phyloP scores from a whole-genome alignment of 2,329 filamentous ascomycete species.

The Phoma herbarum region DNA sequence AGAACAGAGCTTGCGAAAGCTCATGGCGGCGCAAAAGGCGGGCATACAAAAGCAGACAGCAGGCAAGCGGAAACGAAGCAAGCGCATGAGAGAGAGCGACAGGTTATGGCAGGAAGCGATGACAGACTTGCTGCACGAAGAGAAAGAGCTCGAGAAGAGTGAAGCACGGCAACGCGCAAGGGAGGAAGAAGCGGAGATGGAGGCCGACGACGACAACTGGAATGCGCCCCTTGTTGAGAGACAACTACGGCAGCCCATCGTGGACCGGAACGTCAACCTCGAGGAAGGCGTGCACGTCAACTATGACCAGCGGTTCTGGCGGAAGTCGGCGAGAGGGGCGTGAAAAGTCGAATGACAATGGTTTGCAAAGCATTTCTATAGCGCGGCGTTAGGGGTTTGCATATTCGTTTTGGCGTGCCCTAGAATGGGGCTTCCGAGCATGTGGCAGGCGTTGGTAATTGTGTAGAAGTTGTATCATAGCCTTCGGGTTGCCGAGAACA shows the following conservation, averaged over 20 bases:
- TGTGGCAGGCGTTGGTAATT: slow-evolving; percentile 33
- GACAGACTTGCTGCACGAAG: slow-evolving; percentile 57
- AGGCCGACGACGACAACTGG: slow-evolving; percentile 36
- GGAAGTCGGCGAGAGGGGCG: slow-evolving; percentile 53
- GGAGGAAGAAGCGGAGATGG: slow-evolving; percentile 22
- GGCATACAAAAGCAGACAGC: slow-evolving; percentile 52
- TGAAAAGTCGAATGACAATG: slow-evolving; percentile 14
- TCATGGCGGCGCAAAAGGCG: slow-evolving; percentile 60
- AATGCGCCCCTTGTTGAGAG: slow-evolving; percentile 29
- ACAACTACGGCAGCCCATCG: slow-evolving; percentile 43
- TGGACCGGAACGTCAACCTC: slow-evolving; percentile 40
- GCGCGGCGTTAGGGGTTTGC: slow-evolving; percentile 53
- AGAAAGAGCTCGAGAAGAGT: slow-evolving; percentile 43
- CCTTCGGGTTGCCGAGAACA: slow-evolving; percentile 11
- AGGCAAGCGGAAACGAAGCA: slow-evolving; percentile 53
- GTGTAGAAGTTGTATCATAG: slow-evolving; percentile 33
- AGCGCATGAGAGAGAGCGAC: slow-evolving; percentile 55
- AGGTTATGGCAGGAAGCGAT: slow-evolving; percentile 66
- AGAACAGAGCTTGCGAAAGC: slow-evolving; percentile 70
- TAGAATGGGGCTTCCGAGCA: slow-evolving; percentile 27
- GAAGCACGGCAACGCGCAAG: slow-evolving; percentile 33
- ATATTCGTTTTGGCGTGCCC: slow-evolving; percentile 28
- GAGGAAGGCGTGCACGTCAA: slow-evolving; percentile 62
- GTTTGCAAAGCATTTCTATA: slow-evolving; percentile 42
- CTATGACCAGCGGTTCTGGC: slow-evolving; percentile 67